Evolutionary conservation across 345 rosid genomes (phyloP).

Genomic region (Gossypium raimondii): DNA sequence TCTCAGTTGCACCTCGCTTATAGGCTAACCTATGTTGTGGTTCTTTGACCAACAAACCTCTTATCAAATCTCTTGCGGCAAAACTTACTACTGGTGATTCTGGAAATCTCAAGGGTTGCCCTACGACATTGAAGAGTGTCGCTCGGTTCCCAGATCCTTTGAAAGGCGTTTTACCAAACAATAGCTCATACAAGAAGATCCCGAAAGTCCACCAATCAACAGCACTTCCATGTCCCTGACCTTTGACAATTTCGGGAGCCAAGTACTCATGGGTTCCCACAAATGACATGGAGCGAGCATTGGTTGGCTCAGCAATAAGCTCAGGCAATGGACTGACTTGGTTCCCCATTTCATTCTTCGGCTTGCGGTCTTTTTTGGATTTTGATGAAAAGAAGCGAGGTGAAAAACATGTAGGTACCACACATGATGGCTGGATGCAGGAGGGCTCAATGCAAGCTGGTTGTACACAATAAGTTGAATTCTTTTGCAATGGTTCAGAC

Average conservation of each 20-base stretch:
- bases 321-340: slow-evolving; percentile 79
- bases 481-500: slow-evolving; percentile 45
- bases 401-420: slow-evolving; percentile 55
- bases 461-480: slow-evolving; percentile 52
- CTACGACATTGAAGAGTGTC: slow-evolving; percentile 75
- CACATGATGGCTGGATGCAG: slow-evolving; percentile 55
- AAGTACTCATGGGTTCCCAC: slow-evolving; percentile 89
- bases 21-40: slow-evolving; percentile 73
- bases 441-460: slow-evolving; percentile 56
- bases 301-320: slow-evolving; percentile 89
- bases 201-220: slow-evolving; percentile 96
- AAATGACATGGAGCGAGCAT: slow-evolving; percentile 85
- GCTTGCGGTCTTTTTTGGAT: slow-evolving; percentile 49
- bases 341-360: slow-evolving; percentile 47
- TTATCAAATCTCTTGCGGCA: slow-evolving; percentile 69
- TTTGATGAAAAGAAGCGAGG: slow-evolving; percentile 55
- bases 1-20: slow-evolving; percentile 79
- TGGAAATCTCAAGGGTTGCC: slow-evolving; percentile 71
- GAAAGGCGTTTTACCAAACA: slow-evolving; percentile 83
- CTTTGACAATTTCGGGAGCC: slow-evolving; percentile 85
- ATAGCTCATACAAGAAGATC: slow-evolving; percentile 65
- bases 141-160: slow-evolving; percentile 82
- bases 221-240: slow-evolving; percentile 86
- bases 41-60: slow-evolving; percentile 75
- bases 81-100: slow-evolving; percentile 74